Base-by-base conservation (phyloP, 768 basidiomycete genomes). In the Termitomyces sp. region DNA sequence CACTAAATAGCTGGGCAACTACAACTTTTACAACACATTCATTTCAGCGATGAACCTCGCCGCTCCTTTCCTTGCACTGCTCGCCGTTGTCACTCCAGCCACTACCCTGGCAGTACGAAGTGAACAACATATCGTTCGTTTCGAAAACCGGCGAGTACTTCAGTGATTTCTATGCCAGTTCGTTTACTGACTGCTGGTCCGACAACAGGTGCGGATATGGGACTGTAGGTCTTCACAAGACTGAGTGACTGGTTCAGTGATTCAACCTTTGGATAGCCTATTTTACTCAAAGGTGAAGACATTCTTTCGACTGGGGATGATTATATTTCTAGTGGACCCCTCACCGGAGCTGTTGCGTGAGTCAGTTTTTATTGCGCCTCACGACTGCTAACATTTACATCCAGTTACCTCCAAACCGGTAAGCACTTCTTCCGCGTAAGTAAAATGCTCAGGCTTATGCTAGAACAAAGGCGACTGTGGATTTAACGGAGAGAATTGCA, bases 401-500 rank as follows among this genome's bases (percentile, higher is more conserved):
- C 13, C 49, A 72, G 71, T 6, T 74, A 73, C 61, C 65, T 74
- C 13, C 70, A 72, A 61, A 72, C 68, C 28, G 68, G 70, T 66
- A 35, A 57, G 62, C 33, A 4, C 12, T 35, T 38, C n/a, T 47
- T 8, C n/a, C 18, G 9, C 18, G 10, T n/a, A 26, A 43, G 16
- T 20, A 18, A 5, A 28, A 49, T n/a, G 23, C 2, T 18, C 23
- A 12, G 5, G 10, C 54, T 55, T 9, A 59, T 26, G 28, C 49
- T 4, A 40, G 33, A 54, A 44, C 55, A 23, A 28, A 70, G 76
- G 76, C 49, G 30, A 50, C 23, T 79, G 77, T 58, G 70, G 71
- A 8, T 69, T 71, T 62, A 76, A 77, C 47, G 75, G 76, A 41
- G 76, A 78, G 33, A 59, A 68, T 26, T 77, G 77, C 62, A 75